Base-by-base conservation (phyloP, 495 filamentous ascomycete species). In the Hypoxylon crocopeplum region DNA sequence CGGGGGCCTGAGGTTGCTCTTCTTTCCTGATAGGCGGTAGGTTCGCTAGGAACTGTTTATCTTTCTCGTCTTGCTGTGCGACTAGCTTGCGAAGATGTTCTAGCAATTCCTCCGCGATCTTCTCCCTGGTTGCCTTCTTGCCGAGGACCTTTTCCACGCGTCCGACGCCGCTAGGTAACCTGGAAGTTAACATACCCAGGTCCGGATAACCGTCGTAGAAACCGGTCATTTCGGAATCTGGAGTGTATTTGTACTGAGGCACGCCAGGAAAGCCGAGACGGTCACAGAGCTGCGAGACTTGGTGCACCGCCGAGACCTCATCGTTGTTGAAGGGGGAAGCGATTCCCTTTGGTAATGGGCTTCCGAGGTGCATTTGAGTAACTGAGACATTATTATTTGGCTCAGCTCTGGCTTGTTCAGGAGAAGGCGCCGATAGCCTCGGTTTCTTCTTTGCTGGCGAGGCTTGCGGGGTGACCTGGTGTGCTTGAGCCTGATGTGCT, bases 41-140 rank as follows among this genome's bases (percentile, higher is more conserved):
- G 16, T 16, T n/a, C 11, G 37, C 24, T 11, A 60, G 5, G 3
- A 70, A 30, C 2, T 12, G 41, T 6, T 50, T 19, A 4, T 48
- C 21, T 33, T 17, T 15, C 7, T 32, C 50, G 5, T 38, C 34
- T 36, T 68, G 52, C 17, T 48, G 19, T 17, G 24, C 38, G 17
- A 44, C 52, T 36, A 71, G 41, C 17, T 45, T 11, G 19, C 62
- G 10, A 20, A 72, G n/a, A 46, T 52, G 59, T 16, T 10, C 46
- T 7, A 71, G 32, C 32, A 72, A 46, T 47, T 67, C 33, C 53
- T 75, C 68, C 2, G 71, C 75, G 6, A 75, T 57, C 48, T 22
- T 56, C 46, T 73, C 69, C 39, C 55, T 72, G 8, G 70, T 61
- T 1, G 32, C 22, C 36, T 57, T 68, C 51, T 47, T 67, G 5